Evolutionary conservation across 2,329 filamentous ascomycete species (phyloP), one percentile per base, ranked within the genome.

Genomic region (Botrytis squamosa): DNA sequence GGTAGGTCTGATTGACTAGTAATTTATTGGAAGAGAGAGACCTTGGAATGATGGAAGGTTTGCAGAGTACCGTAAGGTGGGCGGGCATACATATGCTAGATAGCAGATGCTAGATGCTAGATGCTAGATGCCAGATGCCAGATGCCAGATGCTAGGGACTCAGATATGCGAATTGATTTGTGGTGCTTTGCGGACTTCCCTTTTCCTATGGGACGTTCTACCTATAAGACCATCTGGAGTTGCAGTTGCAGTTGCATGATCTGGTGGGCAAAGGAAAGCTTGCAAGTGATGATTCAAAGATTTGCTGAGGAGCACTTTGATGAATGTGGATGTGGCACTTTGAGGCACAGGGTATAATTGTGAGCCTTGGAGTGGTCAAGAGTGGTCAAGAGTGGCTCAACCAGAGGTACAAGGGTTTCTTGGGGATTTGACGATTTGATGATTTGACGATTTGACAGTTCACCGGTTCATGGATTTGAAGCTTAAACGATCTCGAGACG

Each of bases 161-260:
- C n/a, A 12, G 59, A 20, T 3, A 25, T 67, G 20, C 46, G 33
- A 9, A 25, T 63, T 36, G 36, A 29, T 40, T 52, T 38, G 46
- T 22, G 33, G 22, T 67, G 33, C 29, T 38, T 20, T 67, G 64
- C 33, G 25, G 49, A 42, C 55, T 63, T 49, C 25, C 55, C 38
- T 36, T 49, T 57, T 49, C 16, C 55, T n/a, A 9, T 29, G 42
- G 69, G 36, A 29, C 25, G 20, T 22, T 49, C 25, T 29, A 36
- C 52, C 44, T 49, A 64, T 29, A 38, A 64, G 59, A 49, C 25
- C 55, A 49, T 29, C n/a, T 38, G 63, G 25, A 42, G 22, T n/a
- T 44, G 63, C n/a, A n/a, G 22, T 68, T 71, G 69, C 69, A 71
- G 22, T 68, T 71, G 69, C 69, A 71, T 71, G 69, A 71, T 62